These are phyloP conservation scores for Fusarium duplospermum DNA, from an alignment of 2,329 filamentous ascomycete species.

Conservation along the genomic window DNA sequence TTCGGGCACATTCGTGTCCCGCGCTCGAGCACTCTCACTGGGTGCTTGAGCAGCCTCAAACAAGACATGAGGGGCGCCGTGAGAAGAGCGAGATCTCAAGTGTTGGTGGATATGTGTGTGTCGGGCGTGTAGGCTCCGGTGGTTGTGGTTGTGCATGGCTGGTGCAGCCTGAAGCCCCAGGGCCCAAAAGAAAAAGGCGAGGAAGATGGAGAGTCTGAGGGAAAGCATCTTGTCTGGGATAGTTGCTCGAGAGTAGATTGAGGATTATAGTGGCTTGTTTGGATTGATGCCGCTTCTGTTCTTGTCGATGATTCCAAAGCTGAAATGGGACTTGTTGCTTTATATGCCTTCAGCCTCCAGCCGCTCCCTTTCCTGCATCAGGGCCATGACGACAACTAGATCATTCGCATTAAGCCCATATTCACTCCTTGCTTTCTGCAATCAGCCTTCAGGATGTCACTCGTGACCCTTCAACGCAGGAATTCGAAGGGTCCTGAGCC, in stretches of 20 bases:
- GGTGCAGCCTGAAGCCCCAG: slow-evolving; percentile 42
- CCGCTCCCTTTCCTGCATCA: slow-evolving; percentile 22
- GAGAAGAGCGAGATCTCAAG: slow-evolving; percentile 11
- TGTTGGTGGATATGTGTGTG: slow-evolving; percentile 53
- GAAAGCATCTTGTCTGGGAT: slow-evolving; percentile 29
- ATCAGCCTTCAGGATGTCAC: slow-evolving; percentile 9
- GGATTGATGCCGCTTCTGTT: slow-evolving; percentile 10
- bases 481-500: slow-evolving; percentile 26
- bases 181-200: slow-evolving; percentile 39
- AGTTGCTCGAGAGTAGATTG: background rate
- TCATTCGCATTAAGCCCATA: background rate
- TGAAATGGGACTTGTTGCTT: slow-evolving; percentile 12
- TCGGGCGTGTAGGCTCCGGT: slow-evolving; percentile 30
- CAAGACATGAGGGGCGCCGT: slow-evolving; percentile 5
- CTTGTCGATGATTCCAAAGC: slow-evolving; percentile 4
- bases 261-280: background rate
- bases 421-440: slow-evolving; percentile 16
- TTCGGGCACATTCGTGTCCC: background rate
- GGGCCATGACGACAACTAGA: slow-evolving; percentile 27
- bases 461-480: slow-evolving; percentile 13
- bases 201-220: slow-evolving; percentile 28
- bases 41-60: slow-evolving; percentile 23
- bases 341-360: slow-evolving; percentile 31
- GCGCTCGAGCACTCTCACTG: slow-evolving; percentile 13
- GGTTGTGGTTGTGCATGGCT: slow-evolving; percentile 36